Conservation (phyloP, 345 rosid species). For the Salix purpurea region DNA sequence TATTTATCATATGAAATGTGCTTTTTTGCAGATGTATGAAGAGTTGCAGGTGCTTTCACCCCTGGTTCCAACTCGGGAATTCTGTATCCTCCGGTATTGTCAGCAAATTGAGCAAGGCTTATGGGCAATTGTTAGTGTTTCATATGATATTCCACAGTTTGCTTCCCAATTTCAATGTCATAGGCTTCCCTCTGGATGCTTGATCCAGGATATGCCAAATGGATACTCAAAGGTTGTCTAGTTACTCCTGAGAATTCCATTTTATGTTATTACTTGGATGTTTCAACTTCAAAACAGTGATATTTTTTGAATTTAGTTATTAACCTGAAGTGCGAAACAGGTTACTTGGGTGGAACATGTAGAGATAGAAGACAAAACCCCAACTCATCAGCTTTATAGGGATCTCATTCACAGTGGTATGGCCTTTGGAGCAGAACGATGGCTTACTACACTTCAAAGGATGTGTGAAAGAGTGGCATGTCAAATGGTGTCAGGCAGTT, state of each 20-base stretch:
- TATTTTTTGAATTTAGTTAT: neutral
- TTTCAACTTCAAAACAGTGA: neutral
- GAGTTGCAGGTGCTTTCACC: constrained; percentile 94
- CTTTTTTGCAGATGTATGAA: constrained; percentile 61
- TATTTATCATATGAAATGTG: neutral
- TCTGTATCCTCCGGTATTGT: constrained; percentile 70
- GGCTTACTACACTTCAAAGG: constrained; percentile 78
- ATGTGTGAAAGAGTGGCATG: constrained; percentile 84
- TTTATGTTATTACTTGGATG: constrained; percentile 3
- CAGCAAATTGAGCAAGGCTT: constrained; percentile 87
- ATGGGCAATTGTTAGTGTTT: constrained; percentile 85
- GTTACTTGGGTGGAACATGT: constrained; percentile 93
- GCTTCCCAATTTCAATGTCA: constrained; percentile 51
- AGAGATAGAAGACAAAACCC: constrained; percentile 69
- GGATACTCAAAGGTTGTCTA: constrained; percentile 81
- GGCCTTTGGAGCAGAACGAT: constrained; percentile 87
- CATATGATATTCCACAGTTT: constrained; percentile 72
- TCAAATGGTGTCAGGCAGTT: constrained; percentile 54
- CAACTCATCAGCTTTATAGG: constrained; percentile 52
- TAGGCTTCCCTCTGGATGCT: constrained; percentile 90
- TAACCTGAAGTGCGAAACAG: constrained; percentile 32
- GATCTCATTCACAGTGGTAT: constrained; percentile 60
- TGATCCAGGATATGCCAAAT: constrained; percentile 93
- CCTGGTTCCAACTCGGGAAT: constrained; percentile 67
- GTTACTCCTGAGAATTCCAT: constrained; percentile 5